phyloP scores from a whole-genome alignment of 129 eudicot species.

The Apium graveolens region DNA sequence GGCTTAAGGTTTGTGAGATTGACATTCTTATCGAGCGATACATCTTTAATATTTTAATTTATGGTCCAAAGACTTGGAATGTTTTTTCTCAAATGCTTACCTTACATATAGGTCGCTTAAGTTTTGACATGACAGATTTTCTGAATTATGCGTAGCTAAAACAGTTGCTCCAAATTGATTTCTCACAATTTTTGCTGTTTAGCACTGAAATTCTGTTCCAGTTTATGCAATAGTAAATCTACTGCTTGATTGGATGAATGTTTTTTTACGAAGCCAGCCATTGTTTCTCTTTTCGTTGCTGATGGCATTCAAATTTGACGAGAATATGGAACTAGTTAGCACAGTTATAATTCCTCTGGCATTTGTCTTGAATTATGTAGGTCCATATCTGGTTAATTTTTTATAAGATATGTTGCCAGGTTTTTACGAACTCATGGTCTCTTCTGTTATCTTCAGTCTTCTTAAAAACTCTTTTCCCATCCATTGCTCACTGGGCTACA shows the following conservation, averaged over 20 bases:
- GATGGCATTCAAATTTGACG: background rate
- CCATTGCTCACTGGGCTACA: background rate
- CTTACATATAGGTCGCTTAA: background rate
- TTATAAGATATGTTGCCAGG: background rate
- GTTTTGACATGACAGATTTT: background rate
- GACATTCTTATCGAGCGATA: background rate
- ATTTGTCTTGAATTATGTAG: background rate
- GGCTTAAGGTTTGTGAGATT: slow-evolving; percentile 47
- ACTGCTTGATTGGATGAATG: background rate
- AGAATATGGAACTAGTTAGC: background rate
- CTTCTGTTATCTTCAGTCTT: background rate
- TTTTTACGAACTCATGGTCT: background rate
- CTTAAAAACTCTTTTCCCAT: no score
- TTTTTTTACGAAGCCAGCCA: background rate
- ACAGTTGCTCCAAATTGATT: background rate
- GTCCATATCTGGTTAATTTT: background rate
- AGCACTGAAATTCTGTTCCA: background rate
- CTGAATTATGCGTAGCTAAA: background rate
- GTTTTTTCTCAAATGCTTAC: background rate
- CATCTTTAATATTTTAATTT: background rate
- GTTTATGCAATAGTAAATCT: background rate
- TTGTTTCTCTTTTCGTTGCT: no score
- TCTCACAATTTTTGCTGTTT: background rate
- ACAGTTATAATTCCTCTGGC: no score
- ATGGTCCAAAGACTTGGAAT: background rate